These are phyloP conservation scores for Cruciata laevipes DNA, from an alignment of 257 asterid genomes.

Conservation along the genomic window DNA sequence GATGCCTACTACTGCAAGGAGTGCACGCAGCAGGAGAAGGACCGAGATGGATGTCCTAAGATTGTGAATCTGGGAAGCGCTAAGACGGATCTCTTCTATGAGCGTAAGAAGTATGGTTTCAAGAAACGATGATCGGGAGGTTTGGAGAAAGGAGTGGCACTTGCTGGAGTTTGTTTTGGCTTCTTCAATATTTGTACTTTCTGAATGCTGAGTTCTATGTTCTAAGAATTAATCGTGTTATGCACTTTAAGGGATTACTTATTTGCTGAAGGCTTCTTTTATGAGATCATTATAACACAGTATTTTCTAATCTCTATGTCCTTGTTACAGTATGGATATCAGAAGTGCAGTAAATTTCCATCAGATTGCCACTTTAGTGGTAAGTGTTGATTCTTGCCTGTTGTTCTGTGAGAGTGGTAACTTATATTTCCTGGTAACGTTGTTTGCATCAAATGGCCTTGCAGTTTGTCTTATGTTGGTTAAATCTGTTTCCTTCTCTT, in stretches of 20 bases:
- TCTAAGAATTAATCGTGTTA: neutral
- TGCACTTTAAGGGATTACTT: neutral
- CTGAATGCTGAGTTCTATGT: neutral
- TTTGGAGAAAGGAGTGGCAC: neutral
- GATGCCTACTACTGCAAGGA: conserved; percentile 91
- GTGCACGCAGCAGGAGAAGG: conserved; percentile 84
- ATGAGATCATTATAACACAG: neutral
- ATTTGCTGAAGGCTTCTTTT: neutral
- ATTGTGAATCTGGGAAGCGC: conserved; percentile 88
- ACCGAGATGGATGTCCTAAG: conserved; percentile 82
- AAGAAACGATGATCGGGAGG: conserved; percentile 50
- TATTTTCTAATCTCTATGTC: neutral
- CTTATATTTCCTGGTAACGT: neutral
- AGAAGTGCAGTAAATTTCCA: neutral
- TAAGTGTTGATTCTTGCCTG: neutral
- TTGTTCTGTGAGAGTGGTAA: neutral
- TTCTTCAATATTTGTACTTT: neutral
- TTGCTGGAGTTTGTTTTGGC: neutral
- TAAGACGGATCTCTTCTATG: conserved; percentile 72
- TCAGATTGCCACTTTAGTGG: neutral
- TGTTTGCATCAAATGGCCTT: neutral
- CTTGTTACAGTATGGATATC: neutral
- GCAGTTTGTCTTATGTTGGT: neutral
- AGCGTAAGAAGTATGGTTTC: conserved; percentile 84
- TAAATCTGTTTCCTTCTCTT: neutral